phyloP scores from a whole-genome alignment of 768 basidiomycete genomes.

The Mycena capillaripes region DNA sequence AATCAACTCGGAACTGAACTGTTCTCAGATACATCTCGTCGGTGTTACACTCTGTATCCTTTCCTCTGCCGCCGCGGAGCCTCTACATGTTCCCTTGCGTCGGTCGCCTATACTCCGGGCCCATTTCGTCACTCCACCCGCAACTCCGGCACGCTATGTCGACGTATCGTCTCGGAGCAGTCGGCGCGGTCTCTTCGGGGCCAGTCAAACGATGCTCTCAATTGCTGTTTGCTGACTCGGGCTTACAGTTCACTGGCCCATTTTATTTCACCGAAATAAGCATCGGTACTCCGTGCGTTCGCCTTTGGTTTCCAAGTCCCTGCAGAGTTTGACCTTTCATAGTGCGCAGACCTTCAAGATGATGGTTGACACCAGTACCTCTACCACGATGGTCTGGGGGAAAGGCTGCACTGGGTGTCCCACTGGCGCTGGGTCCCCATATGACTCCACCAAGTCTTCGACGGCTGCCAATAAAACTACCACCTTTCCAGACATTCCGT shows the following conservation, averaged over 20 bases:
- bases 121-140: too few species aligned
- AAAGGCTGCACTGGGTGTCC: background rate
- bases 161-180: too few species aligned
- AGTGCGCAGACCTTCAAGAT: slow-evolving; percentile 7
- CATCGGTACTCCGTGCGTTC: slow-evolving; percentile 14
- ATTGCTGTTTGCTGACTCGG: too few species aligned
- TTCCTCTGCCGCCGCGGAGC: too few species aligned
- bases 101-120: too few species aligned
- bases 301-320: background rate
- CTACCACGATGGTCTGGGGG: background rate
- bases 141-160: too few species aligned
- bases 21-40: too few species aligned
- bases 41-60: too few species aligned
- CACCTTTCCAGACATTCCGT: background rate
- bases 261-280: slow-evolving; percentile 11
- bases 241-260: background rate
- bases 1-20: too few species aligned
- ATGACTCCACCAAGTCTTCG: background rate
- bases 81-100: too few species aligned
- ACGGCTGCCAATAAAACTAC: slow-evolving; percentile 15
- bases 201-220: too few species aligned
- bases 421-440: background rate
- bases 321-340: background rate
- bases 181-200: too few species aligned
- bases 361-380: slow-evolving; percentile 10